phyloP scores from a whole-genome alignment of 2,329 filamentous ascomycete genomes.

The Sporothrix variecibatus region DNA sequence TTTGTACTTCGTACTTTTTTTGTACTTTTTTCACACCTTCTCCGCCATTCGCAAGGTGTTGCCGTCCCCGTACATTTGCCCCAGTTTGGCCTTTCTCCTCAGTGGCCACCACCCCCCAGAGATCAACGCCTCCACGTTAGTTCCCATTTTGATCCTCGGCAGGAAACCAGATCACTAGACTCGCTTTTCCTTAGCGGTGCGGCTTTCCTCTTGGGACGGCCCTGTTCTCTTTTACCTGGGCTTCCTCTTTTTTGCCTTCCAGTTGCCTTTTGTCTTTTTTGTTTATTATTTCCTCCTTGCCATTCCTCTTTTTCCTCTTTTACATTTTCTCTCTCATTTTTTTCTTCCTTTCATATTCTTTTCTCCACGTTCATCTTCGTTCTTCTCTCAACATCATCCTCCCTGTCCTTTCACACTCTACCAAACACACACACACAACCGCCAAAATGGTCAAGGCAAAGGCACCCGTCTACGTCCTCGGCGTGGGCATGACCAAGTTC shows the following conservation, averaged over 20 bases:
- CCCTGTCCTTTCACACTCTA: not conserved
- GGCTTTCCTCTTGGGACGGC: not conserved
- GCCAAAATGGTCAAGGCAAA: slow-evolving; percentile 52
- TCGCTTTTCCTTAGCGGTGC: slow-evolving; percentile 5
- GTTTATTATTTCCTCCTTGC: slow-evolving; percentile 4
- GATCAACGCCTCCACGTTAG: slow-evolving; percentile 9
- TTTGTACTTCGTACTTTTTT: not conserved
- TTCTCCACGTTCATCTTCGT: not conserved
- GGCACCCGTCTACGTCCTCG: slow-evolving; percentile 77
- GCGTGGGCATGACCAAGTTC: slow-evolving; percentile 99
- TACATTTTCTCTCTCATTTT: not conserved
- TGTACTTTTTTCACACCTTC: not conserved
- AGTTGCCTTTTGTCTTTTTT: not conserved
- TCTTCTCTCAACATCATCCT: not conserved
- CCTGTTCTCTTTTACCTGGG: not conserved
- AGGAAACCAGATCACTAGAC: slow-evolving; percentile 12
- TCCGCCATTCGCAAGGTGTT: not conserved
- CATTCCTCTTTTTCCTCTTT: not conserved
- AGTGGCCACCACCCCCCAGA: not conserved
- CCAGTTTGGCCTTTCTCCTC: not conserved
- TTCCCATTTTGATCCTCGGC: slow-evolving; percentile 26
- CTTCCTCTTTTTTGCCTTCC: not conserved
- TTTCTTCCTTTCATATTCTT: not conserved
- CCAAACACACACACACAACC: not conserved
- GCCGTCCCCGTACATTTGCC: not conserved